Percentiles rank a stretch among this genome's conserved stretches.
Evolutionary conservation across 1,284 basidiomycete species (phyloP).

Genomic region (Pterulicium gracile): DNA sequence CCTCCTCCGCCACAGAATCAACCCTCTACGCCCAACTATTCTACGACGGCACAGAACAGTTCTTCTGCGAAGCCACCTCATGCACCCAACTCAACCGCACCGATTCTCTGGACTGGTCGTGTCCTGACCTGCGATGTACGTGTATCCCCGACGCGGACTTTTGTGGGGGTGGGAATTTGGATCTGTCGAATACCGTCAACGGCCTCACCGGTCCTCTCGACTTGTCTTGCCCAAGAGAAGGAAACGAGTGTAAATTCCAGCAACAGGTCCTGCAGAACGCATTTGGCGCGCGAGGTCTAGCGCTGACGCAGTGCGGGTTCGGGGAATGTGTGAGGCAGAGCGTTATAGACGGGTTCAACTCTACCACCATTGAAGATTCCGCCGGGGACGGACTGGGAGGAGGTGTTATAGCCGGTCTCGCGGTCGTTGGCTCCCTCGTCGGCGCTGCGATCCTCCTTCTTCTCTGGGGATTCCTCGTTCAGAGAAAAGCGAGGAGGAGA

Average conservation of each 20-base stretch:
- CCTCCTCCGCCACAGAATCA: constrained; percentile 34
- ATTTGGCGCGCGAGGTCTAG: constrained; percentile 66
- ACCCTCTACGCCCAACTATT: constrained; percentile 67
- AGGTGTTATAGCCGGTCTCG: constrained; percentile 82
- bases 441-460: constrained; percentile 46
- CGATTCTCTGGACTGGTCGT: constrained; percentile 48
- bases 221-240: constrained; percentile 50
- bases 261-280: constrained; percentile 53
- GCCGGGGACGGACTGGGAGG: constrained; percentile 39
- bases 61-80: constrained; percentile 63
- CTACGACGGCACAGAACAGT: constrained; percentile 78
- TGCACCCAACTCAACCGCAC: constrained; percentile 48
- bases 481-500: constrained; percentile 48
- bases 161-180: constrained; percentile 46
- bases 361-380: constrained; percentile 15
- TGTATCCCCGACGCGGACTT: constrained; percentile 64
- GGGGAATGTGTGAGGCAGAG: constrained; percentile 82
- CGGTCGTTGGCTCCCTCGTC: constrained; percentile 66
- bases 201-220: constrained; percentile 46
- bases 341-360: constrained; percentile 49
- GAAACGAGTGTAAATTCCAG: constrained; percentile 62
- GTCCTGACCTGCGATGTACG: constrained; percentile 60
- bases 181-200: constrained; percentile 53
- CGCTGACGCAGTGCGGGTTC: constrained; percentile 60
- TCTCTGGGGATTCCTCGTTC: constrained; percentile 47